Evolutionary conservation across 2,329 filamentous ascomycete species (phyloP).

Genomic region (Colletotrichum sidae): DNA sequence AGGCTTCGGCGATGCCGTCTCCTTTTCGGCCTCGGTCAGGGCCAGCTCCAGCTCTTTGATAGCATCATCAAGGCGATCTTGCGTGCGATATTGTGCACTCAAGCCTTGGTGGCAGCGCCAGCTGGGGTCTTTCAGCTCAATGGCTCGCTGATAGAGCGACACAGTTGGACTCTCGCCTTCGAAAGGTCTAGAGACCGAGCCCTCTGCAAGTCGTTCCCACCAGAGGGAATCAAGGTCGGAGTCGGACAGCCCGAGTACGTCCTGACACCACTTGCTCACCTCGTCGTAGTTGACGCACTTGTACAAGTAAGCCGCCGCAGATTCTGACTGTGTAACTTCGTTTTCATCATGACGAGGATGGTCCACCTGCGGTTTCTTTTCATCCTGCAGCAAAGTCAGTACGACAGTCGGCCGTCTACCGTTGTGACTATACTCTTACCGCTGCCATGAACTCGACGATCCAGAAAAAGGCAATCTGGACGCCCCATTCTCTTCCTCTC

Average conservation of each 20-base stretch:
- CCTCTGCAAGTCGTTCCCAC: constrained; percentile 5
- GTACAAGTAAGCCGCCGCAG: too few relatives aligned
- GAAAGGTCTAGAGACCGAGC: not conserved
- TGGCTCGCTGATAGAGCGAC: not conserved
- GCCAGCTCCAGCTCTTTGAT: not conserved
- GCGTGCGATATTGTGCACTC: not conserved
- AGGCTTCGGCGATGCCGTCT: not conserved
- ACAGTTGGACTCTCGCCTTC: not conserved
- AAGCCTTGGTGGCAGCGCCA: not conserved
- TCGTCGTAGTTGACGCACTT: not conserved
- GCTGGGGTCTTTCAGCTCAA: not conserved
- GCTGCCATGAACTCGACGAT: not conserved
- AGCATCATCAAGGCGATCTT: not conserved
- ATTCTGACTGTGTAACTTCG: too few relatives aligned
- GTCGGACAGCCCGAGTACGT: not conserved
- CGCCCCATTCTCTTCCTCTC: not conserved
- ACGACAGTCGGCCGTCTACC: too few relatives aligned
- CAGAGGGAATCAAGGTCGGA: constrained; percentile 5
- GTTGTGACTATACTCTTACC: not conserved
- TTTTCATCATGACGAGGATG: too few relatives aligned
- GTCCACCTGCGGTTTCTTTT: too few relatives aligned
- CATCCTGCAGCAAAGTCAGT: too few relatives aligned
- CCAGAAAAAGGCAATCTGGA: not conserved
- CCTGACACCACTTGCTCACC: not conserved
- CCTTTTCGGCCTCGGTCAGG: not conserved